Percentiles rank a stretch among this genome's conserved stretches.
Evolutionary conservation across 1,139 yeast genomes (phyloP).

Genomic region (Geotrichum phurueaensis): DNA sequence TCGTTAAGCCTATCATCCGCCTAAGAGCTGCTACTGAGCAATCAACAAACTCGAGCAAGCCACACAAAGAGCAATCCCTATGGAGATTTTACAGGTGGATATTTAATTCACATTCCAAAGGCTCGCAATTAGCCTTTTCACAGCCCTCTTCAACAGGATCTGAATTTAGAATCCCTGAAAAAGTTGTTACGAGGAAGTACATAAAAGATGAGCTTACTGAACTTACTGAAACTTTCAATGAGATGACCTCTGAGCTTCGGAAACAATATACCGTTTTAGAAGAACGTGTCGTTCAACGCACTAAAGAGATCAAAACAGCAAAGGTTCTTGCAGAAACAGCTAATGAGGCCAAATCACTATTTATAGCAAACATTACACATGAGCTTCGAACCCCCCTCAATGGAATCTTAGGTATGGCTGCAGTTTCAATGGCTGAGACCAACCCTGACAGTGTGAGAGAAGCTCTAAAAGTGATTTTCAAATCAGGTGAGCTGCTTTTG

Average conservation of each 20-base stretch:
- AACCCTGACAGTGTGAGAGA: constrained; percentile 67
- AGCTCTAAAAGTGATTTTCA: constrained; percentile 65
- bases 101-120: not conserved
- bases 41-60: constrained; percentile 28
- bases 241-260: constrained; percentile 86
- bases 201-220: constrained; percentile 84
- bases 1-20: constrained; percentile 76
- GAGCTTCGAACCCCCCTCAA: constrained; percentile 87
- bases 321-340: constrained; percentile 50
- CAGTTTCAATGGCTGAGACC: constrained; percentile 81
- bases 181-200: constrained; percentile 28
- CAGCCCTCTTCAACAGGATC: not conserved
- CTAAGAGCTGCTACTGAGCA: constrained; percentile 82
- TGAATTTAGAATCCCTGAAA: constrained; percentile 31
- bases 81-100: not conserved
- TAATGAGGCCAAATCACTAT: constrained; percentile 87
- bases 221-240: constrained; percentile 82
- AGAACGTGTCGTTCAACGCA: constrained; percentile 78
- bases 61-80: not conserved
- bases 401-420: constrained; percentile 91
- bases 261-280: constrained; percentile 79
- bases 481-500: constrained; percentile 78
- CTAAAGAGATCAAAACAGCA: constrained; percentile 68
- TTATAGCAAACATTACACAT: constrained; percentile 89
- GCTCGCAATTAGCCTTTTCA: constrained; percentile 6